A percentile compares a stretch with the other conserved stretches of the same genome.
These are phyloP conservation scores for Brettanomyces anomalus DNA, from an alignment of 805 yeast genomes.

Conservation along the genomic window DNA sequence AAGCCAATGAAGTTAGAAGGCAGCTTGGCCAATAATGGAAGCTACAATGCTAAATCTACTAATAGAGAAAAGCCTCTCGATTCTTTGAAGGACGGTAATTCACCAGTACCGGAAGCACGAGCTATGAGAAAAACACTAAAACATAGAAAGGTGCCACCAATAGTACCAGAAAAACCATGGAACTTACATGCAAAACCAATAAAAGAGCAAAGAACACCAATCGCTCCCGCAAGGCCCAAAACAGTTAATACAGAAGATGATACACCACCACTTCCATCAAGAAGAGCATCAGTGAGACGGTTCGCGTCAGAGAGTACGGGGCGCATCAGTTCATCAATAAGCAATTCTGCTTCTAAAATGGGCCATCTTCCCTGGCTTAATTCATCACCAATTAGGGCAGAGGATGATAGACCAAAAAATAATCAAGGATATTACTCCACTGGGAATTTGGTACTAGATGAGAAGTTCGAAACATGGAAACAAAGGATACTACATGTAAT, in stretches of 20 bases:
- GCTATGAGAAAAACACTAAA: background rate
- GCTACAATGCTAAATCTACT: too few relatives aligned
- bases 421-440: constrained; percentile 12
- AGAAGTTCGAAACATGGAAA: constrained; percentile 48
- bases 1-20: too few relatives aligned
- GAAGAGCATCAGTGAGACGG: too few relatives aligned
- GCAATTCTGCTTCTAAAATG: too few relatives aligned
- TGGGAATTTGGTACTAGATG: constrained; percentile 25
- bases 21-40: too few relatives aligned
- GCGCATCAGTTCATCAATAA: too few relatives aligned
- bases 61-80: too few relatives aligned
- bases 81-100: background rate
- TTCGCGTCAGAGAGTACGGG: too few relatives aligned
- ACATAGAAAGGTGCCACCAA: constrained; percentile 22
- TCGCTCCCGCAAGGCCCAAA: too few relatives aligned
- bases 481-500: constrained; percentile 37
- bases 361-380: constrained; percentile 1
- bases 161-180: constrained; percentile 40
- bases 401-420: too few relatives aligned
- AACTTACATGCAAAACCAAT: background rate
- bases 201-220: too few relatives aligned
- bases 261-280: background rate
- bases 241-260: background rate
- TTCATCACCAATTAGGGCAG: background rate
- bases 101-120: background rate